phyloP scores from a whole-genome alignment of 1,284 basidiomycete genomes.

The Ganoderma lingzhi region DNA sequence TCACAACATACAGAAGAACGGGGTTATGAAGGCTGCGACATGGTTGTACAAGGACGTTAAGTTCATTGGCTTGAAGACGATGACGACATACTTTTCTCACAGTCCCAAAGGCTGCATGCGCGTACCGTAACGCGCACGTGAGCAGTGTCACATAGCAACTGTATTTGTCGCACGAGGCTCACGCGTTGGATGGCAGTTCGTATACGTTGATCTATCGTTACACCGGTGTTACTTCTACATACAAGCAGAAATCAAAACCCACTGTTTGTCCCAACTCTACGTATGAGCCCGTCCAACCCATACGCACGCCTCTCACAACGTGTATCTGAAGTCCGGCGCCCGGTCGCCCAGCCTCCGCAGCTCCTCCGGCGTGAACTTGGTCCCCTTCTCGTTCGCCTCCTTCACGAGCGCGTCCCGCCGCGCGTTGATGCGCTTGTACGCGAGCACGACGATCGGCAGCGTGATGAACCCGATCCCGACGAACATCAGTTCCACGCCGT shows the following conservation, averaged over 20 bases:
- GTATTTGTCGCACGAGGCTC: no score
- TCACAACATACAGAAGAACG: not conserved
- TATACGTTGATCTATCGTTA: not conserved
- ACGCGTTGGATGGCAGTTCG: no score
- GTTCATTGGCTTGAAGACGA: not conserved
- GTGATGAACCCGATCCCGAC: slow-evolving; percentile 66
- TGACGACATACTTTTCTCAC: not conserved
- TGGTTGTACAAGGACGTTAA: not conserved
- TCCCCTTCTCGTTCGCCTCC: slow-evolving; percentile 31
- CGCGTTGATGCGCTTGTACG: slow-evolving; percentile 64
- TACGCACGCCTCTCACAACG: slow-evolving; percentile 43
- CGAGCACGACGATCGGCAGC: slow-evolving; percentile 55
- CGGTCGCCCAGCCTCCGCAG: slow-evolving; percentile 60
- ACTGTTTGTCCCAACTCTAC: not conserved
- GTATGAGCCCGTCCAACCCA: not conserved
- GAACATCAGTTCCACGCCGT: slow-evolving; percentile 74
- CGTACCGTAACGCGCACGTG: not conserved
- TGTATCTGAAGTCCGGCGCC: slow-evolving; percentile 73
- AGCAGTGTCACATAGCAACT: no score
- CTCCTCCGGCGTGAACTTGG: slow-evolving; percentile 22
- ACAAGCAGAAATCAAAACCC: not conserved
- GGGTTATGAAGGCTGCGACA: not conserved
- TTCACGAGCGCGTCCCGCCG: slow-evolving; percentile 39
- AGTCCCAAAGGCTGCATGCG: not conserved
- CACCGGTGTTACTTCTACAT: not conserved